Evolutionary conservation across 331 rosid genomes (phyloP).

Genomic region (Dryas integrifolia): DNA sequence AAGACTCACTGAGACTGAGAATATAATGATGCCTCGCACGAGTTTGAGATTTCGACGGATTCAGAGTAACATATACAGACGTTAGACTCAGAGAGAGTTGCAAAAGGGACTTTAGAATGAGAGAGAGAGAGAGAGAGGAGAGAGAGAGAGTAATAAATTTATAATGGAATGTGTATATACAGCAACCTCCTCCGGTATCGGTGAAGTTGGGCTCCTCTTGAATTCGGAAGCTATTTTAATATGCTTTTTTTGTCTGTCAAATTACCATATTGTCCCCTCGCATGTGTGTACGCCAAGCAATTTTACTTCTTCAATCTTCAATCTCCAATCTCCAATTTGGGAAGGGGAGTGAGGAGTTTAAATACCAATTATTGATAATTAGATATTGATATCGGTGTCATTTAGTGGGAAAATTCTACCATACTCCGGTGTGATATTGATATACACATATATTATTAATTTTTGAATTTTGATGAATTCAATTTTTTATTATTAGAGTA

Average conservation of each 20-base stretch:
- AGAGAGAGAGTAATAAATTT: background rate
- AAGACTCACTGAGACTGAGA: slow-evolving; percentile 14
- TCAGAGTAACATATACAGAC: background rate
- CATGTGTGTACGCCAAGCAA: background rate
- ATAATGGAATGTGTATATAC: background rate
- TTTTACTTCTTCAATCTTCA: background rate
- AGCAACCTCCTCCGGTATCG: background rate
- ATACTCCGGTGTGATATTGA: too few relatives aligned
- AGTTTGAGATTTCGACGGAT: slow-evolving; percentile 10
- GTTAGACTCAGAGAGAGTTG: background rate
- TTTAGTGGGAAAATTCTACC: too few relatives aligned
- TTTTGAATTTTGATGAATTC: too few relatives aligned
- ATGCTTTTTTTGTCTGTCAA: too few relatives aligned
- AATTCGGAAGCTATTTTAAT: background rate
- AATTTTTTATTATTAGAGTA: too few relatives aligned
- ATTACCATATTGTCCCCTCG: background rate
- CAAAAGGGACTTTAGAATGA: background rate
- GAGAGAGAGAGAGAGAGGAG: background rate
- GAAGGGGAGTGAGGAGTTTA: background rate
- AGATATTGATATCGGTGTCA: background rate
- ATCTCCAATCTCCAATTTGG: background rate
- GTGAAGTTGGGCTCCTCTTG: slow-evolving; percentile 2
- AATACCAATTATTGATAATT: background rate
- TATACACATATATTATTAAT: too few relatives aligned
- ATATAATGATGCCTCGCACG: background rate